Conservation (phyloP, 2,329 filamentous ascomycete species). For the Corynespora cassiicola region DNA sequence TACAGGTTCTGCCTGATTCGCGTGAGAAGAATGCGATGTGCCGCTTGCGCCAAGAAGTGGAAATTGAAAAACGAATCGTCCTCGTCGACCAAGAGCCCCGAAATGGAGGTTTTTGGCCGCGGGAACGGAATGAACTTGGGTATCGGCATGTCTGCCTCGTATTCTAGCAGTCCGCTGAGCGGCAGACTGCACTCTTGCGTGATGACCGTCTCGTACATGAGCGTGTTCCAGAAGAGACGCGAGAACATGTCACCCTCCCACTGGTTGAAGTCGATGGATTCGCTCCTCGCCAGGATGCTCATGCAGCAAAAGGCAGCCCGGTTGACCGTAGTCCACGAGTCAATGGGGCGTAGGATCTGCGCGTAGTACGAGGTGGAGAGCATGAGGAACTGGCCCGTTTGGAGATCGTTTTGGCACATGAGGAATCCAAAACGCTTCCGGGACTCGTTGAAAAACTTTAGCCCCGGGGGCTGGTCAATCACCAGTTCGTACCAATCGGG, state of each 20-base stretch:
- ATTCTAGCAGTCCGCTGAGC: conserved; percentile 57
- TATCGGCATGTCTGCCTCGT: conserved; percentile 60
- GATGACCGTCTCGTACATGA: conserved; percentile 64
- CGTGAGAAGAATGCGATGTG: conserved; percentile 62
- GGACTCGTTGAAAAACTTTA: conserved; percentile 63
- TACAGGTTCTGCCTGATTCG: conserved; percentile 60
- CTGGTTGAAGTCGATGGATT: conserved; percentile 51
- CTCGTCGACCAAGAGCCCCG: conserved; percentile 47
- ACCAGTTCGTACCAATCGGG: conserved; percentile 45
- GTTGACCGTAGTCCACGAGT: conserved; percentile 61
- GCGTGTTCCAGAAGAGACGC: conserved; percentile 61
- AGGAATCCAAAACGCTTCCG: conserved; percentile 59
- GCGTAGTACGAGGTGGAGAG: conserved; percentile 60
- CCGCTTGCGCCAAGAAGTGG: conserved; percentile 63
- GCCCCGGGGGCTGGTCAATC: conserved; percentile 50
- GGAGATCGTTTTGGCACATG: conserved; percentile 58
- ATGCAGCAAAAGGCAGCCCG: conserved; percentile 60
- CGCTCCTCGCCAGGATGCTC: conserved; percentile 53
- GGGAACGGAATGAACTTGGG: conserved; percentile 60
- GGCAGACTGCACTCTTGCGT: conserved; percentile 62
- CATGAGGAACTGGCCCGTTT: conserved; percentile 61
- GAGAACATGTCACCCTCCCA: conserved; percentile 65
- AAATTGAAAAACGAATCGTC: conserved; percentile 64
- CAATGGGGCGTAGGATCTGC: conserved; percentile 60
- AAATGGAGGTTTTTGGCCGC: conserved; percentile 40